Evolutionary conservation across 129 eudicot species (phyloP).

Genomic region (Chrysanthemum seticuspe): DNA sequence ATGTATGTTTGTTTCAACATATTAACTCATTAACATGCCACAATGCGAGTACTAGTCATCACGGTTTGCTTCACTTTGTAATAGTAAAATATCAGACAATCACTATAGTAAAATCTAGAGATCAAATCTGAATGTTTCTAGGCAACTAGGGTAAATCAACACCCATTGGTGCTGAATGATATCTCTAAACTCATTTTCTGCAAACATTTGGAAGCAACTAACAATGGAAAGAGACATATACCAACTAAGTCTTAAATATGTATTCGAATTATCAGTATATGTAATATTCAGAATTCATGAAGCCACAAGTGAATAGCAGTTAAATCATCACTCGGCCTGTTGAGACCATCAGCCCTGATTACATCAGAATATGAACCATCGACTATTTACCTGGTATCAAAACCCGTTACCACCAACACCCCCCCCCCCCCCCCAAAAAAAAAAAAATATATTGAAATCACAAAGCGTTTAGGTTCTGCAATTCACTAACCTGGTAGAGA

Average conservation of each 20-base stretch:
- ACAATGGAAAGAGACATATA: neutral
- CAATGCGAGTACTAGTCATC: too few species aligned
- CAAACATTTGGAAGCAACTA: conserved; percentile 1
- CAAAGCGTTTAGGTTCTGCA: conserved; percentile 5
- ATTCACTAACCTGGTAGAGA: conserved; percentile 57
- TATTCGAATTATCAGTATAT: neutral
- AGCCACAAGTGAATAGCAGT: neutral
- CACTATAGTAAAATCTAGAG: neutral
- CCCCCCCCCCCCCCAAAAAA: too few species aligned
- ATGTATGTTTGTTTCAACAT: too few species aligned
- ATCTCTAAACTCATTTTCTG: conserved; percentile 16
- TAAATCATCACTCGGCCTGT: neutral
- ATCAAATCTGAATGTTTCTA: conserved; percentile 16
- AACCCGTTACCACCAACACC: too few species aligned
- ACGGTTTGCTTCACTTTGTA: too few species aligned
- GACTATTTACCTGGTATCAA: neutral
- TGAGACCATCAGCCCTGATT: conserved; percentile 10
- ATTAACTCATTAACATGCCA: too few species aligned
- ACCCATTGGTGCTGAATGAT: neutral
- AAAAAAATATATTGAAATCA: too few species aligned
- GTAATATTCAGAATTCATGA: neutral
- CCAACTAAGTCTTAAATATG: neutral
- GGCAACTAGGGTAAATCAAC: neutral
- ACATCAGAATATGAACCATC: neutral
- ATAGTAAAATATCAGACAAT: too few species aligned